Conservation (phyloP, 108 stramenopile genomes). For the Asterionellopsis glacialis region DNA sequence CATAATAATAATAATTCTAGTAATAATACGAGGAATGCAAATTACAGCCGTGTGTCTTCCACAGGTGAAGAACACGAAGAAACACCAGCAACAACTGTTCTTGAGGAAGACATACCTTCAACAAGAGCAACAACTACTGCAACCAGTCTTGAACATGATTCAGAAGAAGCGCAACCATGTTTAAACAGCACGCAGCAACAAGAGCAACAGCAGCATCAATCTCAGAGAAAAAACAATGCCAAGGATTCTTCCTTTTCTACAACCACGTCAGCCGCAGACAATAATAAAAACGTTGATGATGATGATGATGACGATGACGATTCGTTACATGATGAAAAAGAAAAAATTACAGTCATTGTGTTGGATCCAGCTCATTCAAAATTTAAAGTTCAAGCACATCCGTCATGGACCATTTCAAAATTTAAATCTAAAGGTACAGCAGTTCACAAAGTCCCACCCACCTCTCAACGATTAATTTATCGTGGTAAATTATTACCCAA, state of each 20-base stretch:
- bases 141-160: background rate
- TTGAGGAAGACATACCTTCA: background rate
- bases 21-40: background rate
- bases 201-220: background rate
- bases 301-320: constrained; percentile 1
- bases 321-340: background rate
- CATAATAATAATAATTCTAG: too few relatives aligned
- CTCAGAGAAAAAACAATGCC: too few relatives aligned
- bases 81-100: too few relatives aligned
- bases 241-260: too few relatives aligned
- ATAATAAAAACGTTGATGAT: background rate
- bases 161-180: background rate
- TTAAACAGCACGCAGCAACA: background rate
- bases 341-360: constrained; percentile 35
- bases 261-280: too few relatives aligned
- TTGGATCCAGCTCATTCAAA: constrained; percentile 68
- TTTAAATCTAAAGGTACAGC: constrained; percentile 39
- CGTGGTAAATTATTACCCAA: constrained; percentile 64
- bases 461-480: constrained; percentile 66
- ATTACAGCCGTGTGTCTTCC: background rate
- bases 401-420: constrained; percentile 45
- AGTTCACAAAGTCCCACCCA: constrained; percentile 62
- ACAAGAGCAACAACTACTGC: background rate
- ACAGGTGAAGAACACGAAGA: background rate
- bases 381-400: constrained; percentile 47